Evolutionary conservation across 495 filamentous ascomycete genomes (phyloP), one percentile per base, ranked within the genome.

Genomic region (Neurospora tetraspora): DNA sequence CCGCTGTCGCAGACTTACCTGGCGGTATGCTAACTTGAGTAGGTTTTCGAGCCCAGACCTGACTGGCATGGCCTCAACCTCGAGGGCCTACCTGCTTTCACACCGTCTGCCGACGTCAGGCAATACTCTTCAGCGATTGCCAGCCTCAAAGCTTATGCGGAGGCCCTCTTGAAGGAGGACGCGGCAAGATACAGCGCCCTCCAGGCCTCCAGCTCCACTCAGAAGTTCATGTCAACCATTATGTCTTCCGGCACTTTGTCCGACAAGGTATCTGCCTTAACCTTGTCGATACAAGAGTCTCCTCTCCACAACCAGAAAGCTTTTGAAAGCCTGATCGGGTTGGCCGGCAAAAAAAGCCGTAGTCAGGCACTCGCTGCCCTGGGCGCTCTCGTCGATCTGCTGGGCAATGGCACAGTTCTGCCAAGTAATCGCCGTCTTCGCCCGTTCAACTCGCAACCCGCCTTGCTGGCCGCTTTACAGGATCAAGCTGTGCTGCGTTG

Each of bases 241-340:
- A 98, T 99, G 96, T 83, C 94, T 18, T 94, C 94, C 2, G 96
- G 96, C 83, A 99, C 96, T 9, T 86, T 97, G 70, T 96, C 94
- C 40, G 96, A 99, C 82, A 98, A 97, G 80, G 92, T 98, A 38
- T 98, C 96, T 4, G 96, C 96, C 7, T 82, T 98, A 76, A 99
- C 96, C 2, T 85, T 99, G 68, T 91, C 94, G 34, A 91, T 97
- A 16, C 96, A 99, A 82, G 96, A 98, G 78, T 98, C 96, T 4
- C 96, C 96, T 6, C 82, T 98, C 68, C 96, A 99, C 77, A 97
- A 93, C 69, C 91, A 88, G 70, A 96, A 95, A 75, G 90, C 93
- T 11, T 88, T 98, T 71, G 94, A 97, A 74, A 93, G 86, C 71
- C 85, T 99, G 53, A 85, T 97, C 59, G 84, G 81, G 1, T 84